Percentiles rank a stretch among this genome's conserved stretches.
These are phyloP conservation scores for Rachicladosporium sp. DNA, from an alignment of 2,329 filamentous ascomycete genomes.

Conservation along the genomic window DNA sequence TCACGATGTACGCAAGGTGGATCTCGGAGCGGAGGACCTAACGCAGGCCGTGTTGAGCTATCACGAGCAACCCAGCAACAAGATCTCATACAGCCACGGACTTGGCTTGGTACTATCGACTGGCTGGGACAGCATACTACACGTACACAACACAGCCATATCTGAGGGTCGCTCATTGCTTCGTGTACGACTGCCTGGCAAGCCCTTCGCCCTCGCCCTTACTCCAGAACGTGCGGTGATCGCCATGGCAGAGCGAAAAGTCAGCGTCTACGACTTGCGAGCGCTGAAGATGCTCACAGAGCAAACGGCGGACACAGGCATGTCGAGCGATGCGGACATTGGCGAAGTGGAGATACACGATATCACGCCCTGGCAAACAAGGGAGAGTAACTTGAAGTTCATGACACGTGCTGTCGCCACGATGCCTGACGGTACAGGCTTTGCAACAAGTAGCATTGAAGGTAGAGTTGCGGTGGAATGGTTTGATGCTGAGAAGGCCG, in stretches of 20 bases:
- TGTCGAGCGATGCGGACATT: slow-evolving; percentile 19
- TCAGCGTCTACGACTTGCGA: slow-evolving; percentile 85
- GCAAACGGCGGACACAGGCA: slow-evolving; percentile 24
- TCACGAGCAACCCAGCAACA: slow-evolving; percentile 61
- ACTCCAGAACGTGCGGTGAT: slow-evolving; percentile 80
- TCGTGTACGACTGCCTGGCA: slow-evolving; percentile 59
- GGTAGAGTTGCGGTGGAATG: slow-evolving; percentile 93
- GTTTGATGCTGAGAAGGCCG: slow-evolving; percentile 91
- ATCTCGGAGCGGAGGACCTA: slow-evolving; percentile 54
- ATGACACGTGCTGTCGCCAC: slow-evolving; percentile 86
- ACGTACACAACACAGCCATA: slow-evolving; percentile 57
- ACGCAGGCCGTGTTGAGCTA: slow-evolving; percentile 60
- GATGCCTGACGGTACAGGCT: slow-evolving; percentile 93
- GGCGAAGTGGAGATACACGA: slow-evolving; percentile 21
- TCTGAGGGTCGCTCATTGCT: slow-evolving; percentile 8
- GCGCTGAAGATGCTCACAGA: slow-evolving; percentile 47
- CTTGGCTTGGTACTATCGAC: slow-evolving; percentile 73
- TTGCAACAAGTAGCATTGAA: slow-evolving; percentile 85
- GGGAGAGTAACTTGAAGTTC: slow-evolving; percentile 90
- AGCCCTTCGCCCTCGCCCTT: slow-evolving; percentile 74
- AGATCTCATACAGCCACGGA: slow-evolving; percentile 68
- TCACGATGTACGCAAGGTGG: slow-evolving; percentile 64
- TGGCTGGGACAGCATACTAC: slow-evolving; percentile 86
- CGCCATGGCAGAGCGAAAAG: slow-evolving; percentile 85
- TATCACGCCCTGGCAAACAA: slow-evolving; percentile 77